A percentile compares a stretch with the other conserved stretches of the same genome.
These are phyloP conservation scores for Lophium mytilinum DNA, from an alignment of 495 filamentous ascomycete genomes.

Conservation along the genomic window DNA sequence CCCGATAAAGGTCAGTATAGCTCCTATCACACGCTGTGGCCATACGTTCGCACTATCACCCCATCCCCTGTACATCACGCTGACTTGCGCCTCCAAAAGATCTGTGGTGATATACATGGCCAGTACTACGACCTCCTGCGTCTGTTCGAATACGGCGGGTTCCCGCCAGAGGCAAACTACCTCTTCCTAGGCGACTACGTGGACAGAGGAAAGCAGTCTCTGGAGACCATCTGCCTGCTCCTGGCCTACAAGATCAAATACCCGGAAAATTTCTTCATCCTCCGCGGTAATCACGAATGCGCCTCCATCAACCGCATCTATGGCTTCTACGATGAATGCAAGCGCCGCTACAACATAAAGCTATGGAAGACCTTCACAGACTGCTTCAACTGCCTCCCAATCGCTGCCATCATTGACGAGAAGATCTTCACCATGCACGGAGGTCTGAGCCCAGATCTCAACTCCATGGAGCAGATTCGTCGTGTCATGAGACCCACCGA, in stretches of 20 bases:
- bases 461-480: constrained; percentile 99
- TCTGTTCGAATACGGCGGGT: constrained; percentile 97
- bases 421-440: constrained; percentile 99
- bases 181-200: constrained; percentile 99
- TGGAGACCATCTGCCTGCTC: constrained; percentile 97
- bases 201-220: constrained; percentile 97
- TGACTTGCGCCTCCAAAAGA: constrained; percentile 44
- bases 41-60: neutral
- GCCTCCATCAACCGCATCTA: constrained; percentile 99
- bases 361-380: constrained; percentile 99
- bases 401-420: constrained; percentile 99
- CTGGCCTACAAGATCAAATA: constrained; percentile 99
- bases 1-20: constrained; percentile 82
- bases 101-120: constrained; percentile 98
- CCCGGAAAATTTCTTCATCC: constrained; percentile 98
- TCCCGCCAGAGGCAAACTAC: constrained; percentile 98
- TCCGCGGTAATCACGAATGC: constrained; percentile 98
- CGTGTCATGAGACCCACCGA: constrained; percentile 98
- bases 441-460: constrained; percentile 91
- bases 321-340: constrained; percentile 99
- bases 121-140: constrained; percentile 98
- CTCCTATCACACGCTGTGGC: constrained; percentile 7
- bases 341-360: constrained; percentile 99
- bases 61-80: neutral
- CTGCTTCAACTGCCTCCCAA: constrained; percentile 99